Evolutionary conservation across 75 land plant species (phyloP).

Genomic region (Larix kaempferi): DNA sequence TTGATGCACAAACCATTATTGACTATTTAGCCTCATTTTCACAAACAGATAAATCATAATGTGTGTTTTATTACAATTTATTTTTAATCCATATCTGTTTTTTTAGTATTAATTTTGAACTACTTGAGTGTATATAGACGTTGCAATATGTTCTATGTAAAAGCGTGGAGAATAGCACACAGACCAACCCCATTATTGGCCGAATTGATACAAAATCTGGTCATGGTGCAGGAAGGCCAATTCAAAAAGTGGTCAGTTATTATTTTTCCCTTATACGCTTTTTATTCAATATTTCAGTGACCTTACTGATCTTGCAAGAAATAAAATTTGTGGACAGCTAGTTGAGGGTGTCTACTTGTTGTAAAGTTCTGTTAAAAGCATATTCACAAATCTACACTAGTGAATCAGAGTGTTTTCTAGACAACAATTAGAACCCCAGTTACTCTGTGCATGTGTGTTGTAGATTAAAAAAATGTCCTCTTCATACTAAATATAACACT

Average conservation of each 20-base stretch:
- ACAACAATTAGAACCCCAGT: not conserved
- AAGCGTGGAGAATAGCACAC: constrained; percentile 62
- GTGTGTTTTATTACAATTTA: too few relatives aligned
- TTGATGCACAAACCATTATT: not conserved
- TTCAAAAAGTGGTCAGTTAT: constrained; percentile 66
- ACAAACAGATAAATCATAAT: not conserved
- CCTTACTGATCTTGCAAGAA: too few relatives aligned
- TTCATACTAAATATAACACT: too few relatives aligned
- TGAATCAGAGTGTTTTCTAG: too few relatives aligned
- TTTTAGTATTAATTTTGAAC: not conserved
- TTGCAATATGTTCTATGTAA: constrained; percentile 85
- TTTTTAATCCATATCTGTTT: not conserved
- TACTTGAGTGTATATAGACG: constrained; percentile 45
- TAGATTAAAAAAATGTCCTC: too few relatives aligned
- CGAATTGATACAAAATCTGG: constrained; percentile 98
- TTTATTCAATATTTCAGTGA: not conserved
- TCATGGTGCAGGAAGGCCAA: constrained; percentile 93
- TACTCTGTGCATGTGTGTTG: too few relatives aligned
- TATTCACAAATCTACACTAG: too few relatives aligned
- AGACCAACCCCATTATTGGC: constrained; percentile 87
- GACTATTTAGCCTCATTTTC: not conserved
- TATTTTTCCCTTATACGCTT: not conserved
- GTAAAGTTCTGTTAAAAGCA: too few relatives aligned
- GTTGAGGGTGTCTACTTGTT: too few relatives aligned
- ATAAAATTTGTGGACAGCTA: too few relatives aligned